Percentiles rank a stretch among this genome's conserved stretches.
Evolutionary conservation across 2,329 filamentous ascomycete species (phyloP).

Genomic region (Penicillium sp.): DNA sequence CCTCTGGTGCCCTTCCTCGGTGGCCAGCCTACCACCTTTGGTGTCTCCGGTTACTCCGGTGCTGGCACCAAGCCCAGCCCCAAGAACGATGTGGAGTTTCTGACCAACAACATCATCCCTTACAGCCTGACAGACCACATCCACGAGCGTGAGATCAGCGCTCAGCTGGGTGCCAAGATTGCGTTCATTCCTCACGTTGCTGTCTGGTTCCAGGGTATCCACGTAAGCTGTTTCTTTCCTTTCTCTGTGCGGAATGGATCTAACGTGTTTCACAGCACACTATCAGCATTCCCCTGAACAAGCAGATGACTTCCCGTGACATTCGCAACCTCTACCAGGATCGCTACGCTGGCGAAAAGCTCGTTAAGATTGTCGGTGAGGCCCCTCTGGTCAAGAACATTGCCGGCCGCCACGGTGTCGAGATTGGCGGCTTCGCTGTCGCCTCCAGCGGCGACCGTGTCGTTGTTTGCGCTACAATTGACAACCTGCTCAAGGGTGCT

Average conservation of each 20-base stretch:
- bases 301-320: conserved; percentile 84
- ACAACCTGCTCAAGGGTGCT: conserved; percentile 90
- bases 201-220: conserved; percentile 96
- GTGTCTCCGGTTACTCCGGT: conserved; percentile 89
- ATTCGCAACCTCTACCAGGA: conserved; percentile 95
- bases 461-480: conserved; percentile 90
- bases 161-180: conserved; percentile 69
- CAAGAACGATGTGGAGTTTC: conserved; percentile 83
- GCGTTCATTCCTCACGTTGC: conserved; percentile 92
- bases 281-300: conserved; percentile 81
- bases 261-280: conserved; percentile 60
- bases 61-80: conserved; percentile 90
- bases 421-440: conserved; percentile 95
- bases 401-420: conserved; percentile 77
- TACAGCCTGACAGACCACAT: conserved; percentile 93
- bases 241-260: background rate
- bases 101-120: conserved; percentile 84
- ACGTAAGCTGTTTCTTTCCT: conserved; percentile 45
- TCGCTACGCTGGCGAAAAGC: conserved; percentile 89
- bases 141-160: conserved; percentile 85
- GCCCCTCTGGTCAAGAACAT: conserved; percentile 82
- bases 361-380: conserved; percentile 89
- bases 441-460: conserved; percentile 85
- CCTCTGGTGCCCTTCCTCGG: conserved; percentile 75
- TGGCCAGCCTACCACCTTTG: conserved; percentile 78